A percentile compares a stretch with the other conserved stretches of the same genome.
These are phyloP conservation scores for Rubroshorea leprosula DNA, from an alignment of 345 rosid species.

Conservation along the genomic window DNA sequence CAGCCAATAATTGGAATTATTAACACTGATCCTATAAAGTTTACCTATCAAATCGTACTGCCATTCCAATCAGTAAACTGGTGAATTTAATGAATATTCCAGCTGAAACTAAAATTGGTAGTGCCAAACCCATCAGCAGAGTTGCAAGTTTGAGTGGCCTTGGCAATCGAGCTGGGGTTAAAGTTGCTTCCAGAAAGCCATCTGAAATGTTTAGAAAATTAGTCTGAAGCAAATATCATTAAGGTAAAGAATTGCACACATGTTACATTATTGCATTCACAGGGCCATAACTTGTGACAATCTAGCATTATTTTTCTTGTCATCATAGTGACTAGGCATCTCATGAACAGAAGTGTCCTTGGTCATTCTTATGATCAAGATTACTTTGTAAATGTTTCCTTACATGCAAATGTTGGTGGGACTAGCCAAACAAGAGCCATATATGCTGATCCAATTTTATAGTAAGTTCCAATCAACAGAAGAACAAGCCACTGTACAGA, in stretches of 20 bases:
- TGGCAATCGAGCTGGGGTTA: constrained; percentile 73
- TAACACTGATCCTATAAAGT: not conserved
- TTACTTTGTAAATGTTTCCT: constrained; percentile 27
- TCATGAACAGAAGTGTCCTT: not conserved
- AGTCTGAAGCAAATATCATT: not conserved
- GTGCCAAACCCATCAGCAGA: constrained; percentile 56
- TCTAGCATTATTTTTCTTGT: constrained; percentile 5
- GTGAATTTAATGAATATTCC: constrained; percentile 59
- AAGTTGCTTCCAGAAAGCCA: constrained; percentile 92
- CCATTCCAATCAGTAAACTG: constrained; percentile 46
- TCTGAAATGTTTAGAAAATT: constrained; percentile 30
- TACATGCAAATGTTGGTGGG: constrained; percentile 97
- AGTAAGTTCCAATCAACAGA: constrained; percentile 65
- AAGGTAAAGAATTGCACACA: constrained; percentile 4
- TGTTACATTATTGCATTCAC: constrained; percentile 9
- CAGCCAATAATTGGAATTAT: not conserved
- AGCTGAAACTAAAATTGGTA: constrained; percentile 67
- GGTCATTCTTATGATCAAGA: constrained; percentile 8
- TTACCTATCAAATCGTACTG: constrained; percentile 80
- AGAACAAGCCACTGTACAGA: constrained; percentile 80
- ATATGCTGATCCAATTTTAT: constrained; percentile 69
- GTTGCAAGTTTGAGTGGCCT: constrained; percentile 94
- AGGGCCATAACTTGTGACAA: constrained; percentile 5
- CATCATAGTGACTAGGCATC: constrained; percentile 6
- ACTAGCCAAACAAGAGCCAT: constrained; percentile 81